These are phyloP conservation scores for Cavenderia fasciculata DNA, from an alignment of 78 protist species.

Conservation along the genomic window DNA sequence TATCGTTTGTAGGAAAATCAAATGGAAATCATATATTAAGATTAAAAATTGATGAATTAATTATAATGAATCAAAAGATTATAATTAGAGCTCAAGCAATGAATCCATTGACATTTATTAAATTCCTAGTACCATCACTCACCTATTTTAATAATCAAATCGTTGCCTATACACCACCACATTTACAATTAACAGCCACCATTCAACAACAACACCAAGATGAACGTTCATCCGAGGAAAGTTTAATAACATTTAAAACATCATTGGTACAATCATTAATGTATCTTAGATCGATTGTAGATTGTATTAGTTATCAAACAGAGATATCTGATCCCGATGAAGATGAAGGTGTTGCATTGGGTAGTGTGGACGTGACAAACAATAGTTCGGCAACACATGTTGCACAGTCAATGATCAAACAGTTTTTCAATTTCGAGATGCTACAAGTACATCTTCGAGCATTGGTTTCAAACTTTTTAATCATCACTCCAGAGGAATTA, in stretches of 20 bases:
- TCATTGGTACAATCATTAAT: conserved; percentile 15
- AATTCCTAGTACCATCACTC: conserved; percentile 24
- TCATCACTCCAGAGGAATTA: conserved; percentile 29
- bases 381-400: background rate
- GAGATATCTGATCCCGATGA: background rate
- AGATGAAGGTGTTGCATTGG: conserved; percentile 12
- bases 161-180: conserved; percentile 30
- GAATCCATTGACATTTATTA: conserved; percentile 48
- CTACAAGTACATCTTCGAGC: background rate
- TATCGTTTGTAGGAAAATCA: background rate
- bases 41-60: background rate
- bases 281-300: conserved; percentile 10
- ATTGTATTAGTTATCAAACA: conserved; percentile 41
- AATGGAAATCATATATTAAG: background rate
- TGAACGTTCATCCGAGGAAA: background rate
- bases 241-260: background rate
- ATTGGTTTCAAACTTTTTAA: conserved; percentile 54
- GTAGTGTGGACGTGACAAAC: background rate
- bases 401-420: conserved; percentile 17
- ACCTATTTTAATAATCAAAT: conserved; percentile 13
- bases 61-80: conserved; percentile 13
- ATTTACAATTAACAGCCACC: no score
- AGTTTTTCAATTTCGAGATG: background rate
- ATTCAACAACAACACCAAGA: no score
- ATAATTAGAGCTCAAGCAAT: conserved; percentile 5